phyloP scores from a whole-genome alignment of 345 rosid species.

The Corchorus olitorius region DNA sequence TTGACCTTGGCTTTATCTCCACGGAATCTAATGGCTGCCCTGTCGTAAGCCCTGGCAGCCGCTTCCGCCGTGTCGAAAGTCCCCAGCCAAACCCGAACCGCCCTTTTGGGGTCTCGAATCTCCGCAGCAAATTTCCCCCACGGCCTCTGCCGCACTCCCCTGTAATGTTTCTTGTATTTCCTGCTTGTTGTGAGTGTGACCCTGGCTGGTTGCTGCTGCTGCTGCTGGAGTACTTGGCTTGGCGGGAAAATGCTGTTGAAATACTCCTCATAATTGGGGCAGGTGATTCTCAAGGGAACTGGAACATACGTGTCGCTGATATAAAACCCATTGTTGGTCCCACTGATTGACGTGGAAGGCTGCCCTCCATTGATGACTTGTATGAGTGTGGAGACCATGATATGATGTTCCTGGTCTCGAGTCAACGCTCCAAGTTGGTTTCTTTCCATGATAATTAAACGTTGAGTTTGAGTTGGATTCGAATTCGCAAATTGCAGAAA shows the following conservation, averaged over 20 bases:
- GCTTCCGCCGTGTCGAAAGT: constrained; percentile 39
- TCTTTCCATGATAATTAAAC: not conserved
- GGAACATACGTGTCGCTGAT: not conserved
- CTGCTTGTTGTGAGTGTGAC: not conserved
- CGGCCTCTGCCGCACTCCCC: constrained; percentile 45
- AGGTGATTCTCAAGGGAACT: not conserved
- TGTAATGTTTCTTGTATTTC: constrained; percentile 27
- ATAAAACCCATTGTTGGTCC: not conserved
- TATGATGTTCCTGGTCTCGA: constrained; percentile 22
- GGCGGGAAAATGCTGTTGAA: constrained; percentile 23
- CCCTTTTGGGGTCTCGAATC: constrained; percentile 35
- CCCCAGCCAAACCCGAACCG: constrained; percentile 37
- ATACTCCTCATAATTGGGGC: not conserved
- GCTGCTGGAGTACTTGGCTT: not conserved
- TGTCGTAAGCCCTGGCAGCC: constrained; percentile 45
- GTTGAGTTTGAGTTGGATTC: not conserved
- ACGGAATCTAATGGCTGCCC: constrained; percentile 33
- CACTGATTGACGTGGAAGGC: not conserved
- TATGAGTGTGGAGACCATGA: constrained; percentile 33
- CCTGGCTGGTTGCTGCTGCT: not conserved
- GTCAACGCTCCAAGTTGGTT: not conserved
- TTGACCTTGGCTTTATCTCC: constrained; percentile 38
- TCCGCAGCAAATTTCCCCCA: constrained; percentile 48
- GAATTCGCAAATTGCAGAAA: not conserved
- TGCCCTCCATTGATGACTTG: constrained; percentile 27